Conservation (phyloP, 345 rosid genomes). For the Linum lewisii region DNA sequence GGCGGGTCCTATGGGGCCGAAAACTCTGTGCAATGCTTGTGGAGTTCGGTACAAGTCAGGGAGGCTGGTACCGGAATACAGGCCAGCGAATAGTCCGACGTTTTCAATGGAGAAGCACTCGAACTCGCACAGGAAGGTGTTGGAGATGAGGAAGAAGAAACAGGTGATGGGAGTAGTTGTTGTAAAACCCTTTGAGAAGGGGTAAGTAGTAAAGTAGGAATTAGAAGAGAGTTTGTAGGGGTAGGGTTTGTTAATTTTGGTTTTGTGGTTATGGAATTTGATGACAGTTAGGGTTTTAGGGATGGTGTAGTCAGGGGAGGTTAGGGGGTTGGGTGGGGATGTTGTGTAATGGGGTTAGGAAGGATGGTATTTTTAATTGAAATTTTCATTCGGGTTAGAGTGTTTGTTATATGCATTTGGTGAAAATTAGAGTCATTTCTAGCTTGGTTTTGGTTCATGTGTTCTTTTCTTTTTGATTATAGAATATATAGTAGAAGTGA, state of each 20-base stretch:
- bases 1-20: constrained; percentile 71
- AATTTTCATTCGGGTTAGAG: too few relatives aligned
- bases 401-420: too few relatives aligned
- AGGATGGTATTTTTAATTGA: too few relatives aligned
- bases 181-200: constrained; percentile 40
- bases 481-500: background rate
- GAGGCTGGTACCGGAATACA: constrained; percentile 69
- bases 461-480: background rate
- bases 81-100: constrained; percentile 74
- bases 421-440: background rate
- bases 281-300: background rate
- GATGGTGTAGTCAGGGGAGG: too few relatives aligned
- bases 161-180: constrained; percentile 19
- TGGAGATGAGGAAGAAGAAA: constrained; percentile 70
- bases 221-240: constrained; percentile 28
- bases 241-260: constrained; percentile 20
- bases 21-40: constrained; percentile 81
- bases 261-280: constrained; percentile 2
- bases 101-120: constrained; percentile 55
- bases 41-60: constrained; percentile 88
- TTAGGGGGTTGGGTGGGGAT: too few relatives aligned
- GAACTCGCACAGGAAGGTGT: constrained; percentile 69
- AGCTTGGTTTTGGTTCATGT: background rate
- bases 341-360: too few relatives aligned
- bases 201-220: constrained; percentile 3